Conservation (phyloP, 306 rosid species). For the Hippophae gyantsensis region DNA sequence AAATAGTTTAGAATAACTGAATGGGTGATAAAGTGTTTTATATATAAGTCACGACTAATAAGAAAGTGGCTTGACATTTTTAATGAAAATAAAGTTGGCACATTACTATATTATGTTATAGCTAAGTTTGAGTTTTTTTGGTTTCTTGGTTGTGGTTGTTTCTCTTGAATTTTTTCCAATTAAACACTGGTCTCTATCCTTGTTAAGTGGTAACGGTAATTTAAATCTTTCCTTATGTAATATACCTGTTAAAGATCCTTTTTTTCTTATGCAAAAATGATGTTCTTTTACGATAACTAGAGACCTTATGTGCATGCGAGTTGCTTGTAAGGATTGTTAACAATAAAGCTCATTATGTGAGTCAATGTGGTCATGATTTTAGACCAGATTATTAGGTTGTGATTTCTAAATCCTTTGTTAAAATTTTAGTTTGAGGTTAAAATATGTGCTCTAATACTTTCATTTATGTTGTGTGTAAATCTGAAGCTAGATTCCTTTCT, state of each 20-base stretch:
- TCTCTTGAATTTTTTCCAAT: too few species aligned
- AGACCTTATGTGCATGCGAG: constrained; percentile 97
- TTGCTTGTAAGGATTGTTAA: constrained; percentile 22
- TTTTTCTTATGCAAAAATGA: constrained; percentile 59
- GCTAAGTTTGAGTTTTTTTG: neutral
- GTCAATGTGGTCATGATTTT: too few species aligned
- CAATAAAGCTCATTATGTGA: too few species aligned
- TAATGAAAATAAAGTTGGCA: neutral
- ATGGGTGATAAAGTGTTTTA: too few species aligned
- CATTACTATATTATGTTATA: neutral
- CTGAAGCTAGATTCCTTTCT: neutral
- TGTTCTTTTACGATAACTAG: constrained; percentile 72
- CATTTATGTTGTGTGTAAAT: too few species aligned
- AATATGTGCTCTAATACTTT: too few species aligned
- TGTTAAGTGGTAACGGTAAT: too few species aligned
- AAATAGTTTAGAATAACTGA: neutral
- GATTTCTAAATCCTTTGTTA: constrained; percentile 14
- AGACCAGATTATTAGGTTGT: constrained; percentile 51
- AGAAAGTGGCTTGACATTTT: neutral
- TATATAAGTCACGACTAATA: too few species aligned
- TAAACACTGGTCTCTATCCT: too few species aligned
- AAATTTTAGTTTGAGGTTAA: constrained; percentile 1
- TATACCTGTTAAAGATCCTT: constrained; percentile 4
- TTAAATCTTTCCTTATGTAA: too few species aligned
- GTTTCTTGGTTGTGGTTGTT: neutral